phyloP scores from a whole-genome alignment of 805 yeast species.

The Gaillardinia entomophila region DNA sequence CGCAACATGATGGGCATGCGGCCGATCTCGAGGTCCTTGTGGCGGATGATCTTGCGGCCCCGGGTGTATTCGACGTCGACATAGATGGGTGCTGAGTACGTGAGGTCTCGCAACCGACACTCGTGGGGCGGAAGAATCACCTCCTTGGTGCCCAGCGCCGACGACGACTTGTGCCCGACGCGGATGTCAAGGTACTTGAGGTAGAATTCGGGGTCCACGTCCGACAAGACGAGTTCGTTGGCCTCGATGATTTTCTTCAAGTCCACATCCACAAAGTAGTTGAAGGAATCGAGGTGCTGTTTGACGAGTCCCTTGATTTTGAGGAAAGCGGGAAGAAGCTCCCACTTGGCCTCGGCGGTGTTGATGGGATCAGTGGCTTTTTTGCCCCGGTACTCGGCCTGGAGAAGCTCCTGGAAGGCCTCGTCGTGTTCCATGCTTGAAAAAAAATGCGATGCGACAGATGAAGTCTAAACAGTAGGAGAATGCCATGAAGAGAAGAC shows the following conservation, averaged over 20 bases:
- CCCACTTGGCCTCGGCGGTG: conserved; percentile 96
- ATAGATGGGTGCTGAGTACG: conserved; percentile 91
- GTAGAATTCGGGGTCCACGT: conserved; percentile 96
- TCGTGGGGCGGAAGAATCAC: conserved; percentile 84
- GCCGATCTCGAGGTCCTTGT: conserved; percentile 88
- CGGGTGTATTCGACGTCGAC: conserved; percentile 97
- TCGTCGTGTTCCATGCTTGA: conserved; percentile 41
- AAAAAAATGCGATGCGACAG: background rate
- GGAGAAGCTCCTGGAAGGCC: conserved; percentile 67
- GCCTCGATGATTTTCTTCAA: conserved; percentile 89
- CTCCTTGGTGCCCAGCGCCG: conserved; percentile 45
- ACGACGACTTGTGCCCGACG: conserved; percentile 74
- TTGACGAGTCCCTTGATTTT: conserved; percentile 95
- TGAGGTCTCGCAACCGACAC: conserved; percentile 88
- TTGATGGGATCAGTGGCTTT: conserved; percentile 78
- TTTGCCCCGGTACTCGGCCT: conserved; percentile 84
- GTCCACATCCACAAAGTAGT: conserved; percentile 91
- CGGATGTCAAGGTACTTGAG: conserved; percentile 89
- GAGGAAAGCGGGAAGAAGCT: conserved; percentile 88
- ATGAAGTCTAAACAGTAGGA: background rate
- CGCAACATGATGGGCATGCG: conserved; percentile 98
- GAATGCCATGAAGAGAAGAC: too few relatives aligned
- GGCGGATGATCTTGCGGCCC: conserved; percentile 87
- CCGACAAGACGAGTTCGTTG: conserved; percentile 81
- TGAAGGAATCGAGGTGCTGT: conserved; percentile 97